A percentile compares a stretch with the other conserved stretches of the same genome.
Evolutionary conservation across 441 rosid species (phyloP).

Genomic region (Populus tomentosa): DNA sequence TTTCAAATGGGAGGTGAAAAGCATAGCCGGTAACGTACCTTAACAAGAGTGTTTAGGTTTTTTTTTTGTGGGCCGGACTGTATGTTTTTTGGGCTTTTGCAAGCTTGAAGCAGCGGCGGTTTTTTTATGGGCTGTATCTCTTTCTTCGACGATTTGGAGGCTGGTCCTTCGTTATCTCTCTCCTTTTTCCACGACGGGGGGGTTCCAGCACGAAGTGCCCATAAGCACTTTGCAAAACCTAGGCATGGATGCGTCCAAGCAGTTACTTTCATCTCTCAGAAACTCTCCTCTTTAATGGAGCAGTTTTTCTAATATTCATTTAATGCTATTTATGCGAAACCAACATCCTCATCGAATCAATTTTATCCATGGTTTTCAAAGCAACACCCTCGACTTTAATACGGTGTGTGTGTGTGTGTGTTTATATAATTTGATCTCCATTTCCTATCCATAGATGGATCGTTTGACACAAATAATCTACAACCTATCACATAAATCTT

Average conservation of each 20-base stretch:
- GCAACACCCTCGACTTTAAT: not conserved
- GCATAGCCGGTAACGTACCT: no score
- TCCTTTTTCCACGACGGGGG: no score
- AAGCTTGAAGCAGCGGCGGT: no score
- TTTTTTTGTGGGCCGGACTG: no score
- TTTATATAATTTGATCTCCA: not conserved
- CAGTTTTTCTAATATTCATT: not conserved
- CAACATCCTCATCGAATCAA: not conserved
- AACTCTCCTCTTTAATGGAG: not conserved
- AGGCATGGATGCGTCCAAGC: not conserved
- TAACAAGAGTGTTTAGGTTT: no score
- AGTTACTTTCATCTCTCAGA: not conserved
- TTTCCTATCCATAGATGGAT: not conserved
- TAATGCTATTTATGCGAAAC: not conserved
- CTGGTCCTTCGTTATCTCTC: no score
- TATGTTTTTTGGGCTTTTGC: no score
- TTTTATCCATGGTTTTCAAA: not conserved
- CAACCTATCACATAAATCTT: not conserved
- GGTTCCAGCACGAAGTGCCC: no score
- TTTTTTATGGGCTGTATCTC: no score
- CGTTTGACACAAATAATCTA: not conserved
- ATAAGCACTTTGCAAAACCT: no score
- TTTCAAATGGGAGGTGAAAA: no score
- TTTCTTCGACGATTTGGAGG: no score
- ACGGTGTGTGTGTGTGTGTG: not conserved